Evolutionary conservation across 108 stramenopile species (phyloP).

Genomic region (Skeletonema menzelii): DNA sequence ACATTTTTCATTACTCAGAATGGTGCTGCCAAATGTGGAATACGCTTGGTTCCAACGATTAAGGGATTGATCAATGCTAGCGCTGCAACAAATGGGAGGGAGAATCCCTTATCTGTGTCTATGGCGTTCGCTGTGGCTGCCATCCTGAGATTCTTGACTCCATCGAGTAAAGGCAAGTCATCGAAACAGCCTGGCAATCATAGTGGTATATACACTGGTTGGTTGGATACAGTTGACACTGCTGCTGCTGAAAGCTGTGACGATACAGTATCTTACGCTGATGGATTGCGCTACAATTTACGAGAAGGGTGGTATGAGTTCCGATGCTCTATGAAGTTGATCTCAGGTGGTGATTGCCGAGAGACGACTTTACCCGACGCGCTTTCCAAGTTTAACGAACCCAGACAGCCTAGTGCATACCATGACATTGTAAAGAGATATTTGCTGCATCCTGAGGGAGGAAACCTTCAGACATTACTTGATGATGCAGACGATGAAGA

Average conservation of each 20-base stretch:
- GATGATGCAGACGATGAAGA: slow-evolving; percentile 17
- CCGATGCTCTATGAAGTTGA: slow-evolving; percentile 28
- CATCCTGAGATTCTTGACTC: slow-evolving; percentile 83
- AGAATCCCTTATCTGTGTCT: slow-evolving; percentile 42
- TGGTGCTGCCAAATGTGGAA: slow-evolving; percentile 88
- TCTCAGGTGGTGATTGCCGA: background rate
- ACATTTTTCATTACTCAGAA: slow-evolving; percentile 93
- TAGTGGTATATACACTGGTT: slow-evolving; percentile 58
- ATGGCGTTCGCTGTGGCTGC: slow-evolving; percentile 86
- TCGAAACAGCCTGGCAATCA: background rate
- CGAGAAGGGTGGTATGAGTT: slow-evolving; percentile 82
- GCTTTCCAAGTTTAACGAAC: slow-evolving; percentile 22
- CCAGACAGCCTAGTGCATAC: slow-evolving; percentile 47
- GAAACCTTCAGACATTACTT: slow-evolving; percentile 50
- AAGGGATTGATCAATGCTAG: slow-evolving; percentile 44
- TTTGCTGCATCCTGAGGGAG: slow-evolving; percentile 53
- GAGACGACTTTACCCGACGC: slow-evolving; percentile 24
- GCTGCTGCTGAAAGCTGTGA: background rate
- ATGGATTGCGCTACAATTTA: slow-evolving; percentile 74
- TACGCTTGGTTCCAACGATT: slow-evolving; percentile 80
- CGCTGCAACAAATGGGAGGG: background rate
- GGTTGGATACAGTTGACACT: slow-evolving; percentile 45
- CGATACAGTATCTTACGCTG: slow-evolving; percentile 61
- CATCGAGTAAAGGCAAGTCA: slow-evolving; percentile 7
- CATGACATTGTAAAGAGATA: slow-evolving; percentile 36